phyloP scores from a whole-genome alignment of 306 rosid species.

The Sophora flavescens region DNA sequence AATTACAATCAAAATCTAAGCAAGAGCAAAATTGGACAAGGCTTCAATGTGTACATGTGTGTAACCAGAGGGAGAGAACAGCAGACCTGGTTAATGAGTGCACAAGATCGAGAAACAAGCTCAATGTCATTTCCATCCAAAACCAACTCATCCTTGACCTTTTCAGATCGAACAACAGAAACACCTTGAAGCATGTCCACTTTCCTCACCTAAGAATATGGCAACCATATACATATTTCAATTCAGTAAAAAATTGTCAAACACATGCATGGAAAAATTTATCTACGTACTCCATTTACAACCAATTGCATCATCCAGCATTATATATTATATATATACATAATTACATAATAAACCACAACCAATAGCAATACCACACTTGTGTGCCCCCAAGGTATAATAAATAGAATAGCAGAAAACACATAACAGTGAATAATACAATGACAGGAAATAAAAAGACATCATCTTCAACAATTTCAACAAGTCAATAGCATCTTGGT shows the following conservation, averaged over 20 bases:
- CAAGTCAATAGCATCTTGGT: background rate
- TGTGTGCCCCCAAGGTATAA: background rate
- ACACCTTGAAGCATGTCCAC: constrained; percentile 89
- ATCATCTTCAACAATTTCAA: background rate
- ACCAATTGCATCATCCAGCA: background rate
- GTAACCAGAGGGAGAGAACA: background rate
- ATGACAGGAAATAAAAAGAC: background rate
- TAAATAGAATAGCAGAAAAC: background rate
- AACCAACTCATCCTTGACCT: constrained; percentile 84
- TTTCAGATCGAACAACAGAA: constrained; percentile 67
- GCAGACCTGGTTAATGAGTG: constrained; percentile 81
- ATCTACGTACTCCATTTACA: background rate
- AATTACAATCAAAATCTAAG: background rate
- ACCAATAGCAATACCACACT: background rate
- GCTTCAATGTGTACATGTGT: too few species aligned
- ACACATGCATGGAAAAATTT: background rate
- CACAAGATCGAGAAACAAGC: constrained; percentile 82
- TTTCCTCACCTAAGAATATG: constrained; percentile 70
- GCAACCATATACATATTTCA: constrained; percentile 18
- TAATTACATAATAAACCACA: background rate
- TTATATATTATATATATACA: background rate
- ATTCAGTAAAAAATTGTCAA: background rate
- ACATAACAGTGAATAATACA: background rate
- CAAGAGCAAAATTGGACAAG: background rate
- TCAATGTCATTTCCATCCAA: constrained; percentile 94